phyloP scores from a whole-genome alignment of 768 basidiomycete genomes.

The Tubosaeta sp. region DNA sequence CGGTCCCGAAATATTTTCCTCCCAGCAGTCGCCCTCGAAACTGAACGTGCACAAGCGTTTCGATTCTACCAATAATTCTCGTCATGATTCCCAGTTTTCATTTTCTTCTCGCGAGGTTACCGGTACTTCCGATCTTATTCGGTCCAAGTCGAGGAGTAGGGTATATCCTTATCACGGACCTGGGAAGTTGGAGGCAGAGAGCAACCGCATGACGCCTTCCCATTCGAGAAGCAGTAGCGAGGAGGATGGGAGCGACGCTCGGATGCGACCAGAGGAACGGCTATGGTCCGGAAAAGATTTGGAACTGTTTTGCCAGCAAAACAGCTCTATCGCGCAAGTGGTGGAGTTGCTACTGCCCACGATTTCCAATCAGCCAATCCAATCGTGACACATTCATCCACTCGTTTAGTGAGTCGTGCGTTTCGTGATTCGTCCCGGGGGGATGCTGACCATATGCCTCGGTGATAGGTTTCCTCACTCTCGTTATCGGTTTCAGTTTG shows the following conservation, averaged over 20 bases:
- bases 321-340: conserved; percentile 77
- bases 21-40: conserved; percentile 23
- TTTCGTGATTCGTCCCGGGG: background rate
- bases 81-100: conserved; percentile 23
- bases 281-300: conserved; percentile 82
- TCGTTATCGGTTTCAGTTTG: conserved; percentile 22
- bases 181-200: conserved; percentile 62
- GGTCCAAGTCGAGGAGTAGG: conserved; percentile 69
- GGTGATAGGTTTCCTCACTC: conserved; percentile 7
- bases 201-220: conserved; percentile 16
- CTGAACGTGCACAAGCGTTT: conserved; percentile 35
- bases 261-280: conserved; percentile 41
- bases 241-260: conserved; percentile 31
- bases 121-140: conserved; percentile 40
- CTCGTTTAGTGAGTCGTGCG: conserved; percentile 19
- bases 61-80: conserved; percentile 10
- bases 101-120: conserved; percentile 20
- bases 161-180: conserved; percentile 60
- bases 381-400: conserved; percentile 17
- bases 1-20: conserved; percentile 28
- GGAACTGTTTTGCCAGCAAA: conserved; percentile 82
- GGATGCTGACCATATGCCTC: conserved; percentile 9
- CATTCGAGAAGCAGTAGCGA: conserved; percentile 29
- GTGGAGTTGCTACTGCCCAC: conserved; percentile 60
- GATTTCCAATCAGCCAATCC: conserved; percentile 35